These are phyloP conservation scores for Lenwebbia sp. DNA, from an alignment of 345 rosid species.

Conservation along the genomic window DNA sequence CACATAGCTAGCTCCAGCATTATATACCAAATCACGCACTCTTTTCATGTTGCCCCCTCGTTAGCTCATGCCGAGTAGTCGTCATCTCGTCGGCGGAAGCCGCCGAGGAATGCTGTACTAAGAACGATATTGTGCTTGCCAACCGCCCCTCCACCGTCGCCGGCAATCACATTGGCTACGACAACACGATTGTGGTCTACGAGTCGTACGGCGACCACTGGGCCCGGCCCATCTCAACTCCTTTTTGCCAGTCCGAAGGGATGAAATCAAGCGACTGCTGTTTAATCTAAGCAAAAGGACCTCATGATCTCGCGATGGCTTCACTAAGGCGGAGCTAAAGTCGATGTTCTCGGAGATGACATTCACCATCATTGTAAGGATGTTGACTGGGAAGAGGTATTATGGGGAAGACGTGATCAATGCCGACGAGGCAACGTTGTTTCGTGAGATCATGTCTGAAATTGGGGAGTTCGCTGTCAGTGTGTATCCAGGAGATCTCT, in stretches of 20 bases:
- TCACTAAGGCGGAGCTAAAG: too few relatives aligned
- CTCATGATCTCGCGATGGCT: too few relatives aligned
- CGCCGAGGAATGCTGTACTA: conserved; percentile 14
- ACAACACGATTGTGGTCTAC: conserved; percentile 11
- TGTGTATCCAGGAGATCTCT: conserved; percentile 20
- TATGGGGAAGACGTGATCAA: conserved; percentile 13
- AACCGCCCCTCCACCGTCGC: conserved; percentile 4
- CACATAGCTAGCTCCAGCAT: not conserved
- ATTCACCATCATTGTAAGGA: conserved; percentile 1
- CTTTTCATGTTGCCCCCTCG: not conserved
- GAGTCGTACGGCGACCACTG: conserved; percentile 33
- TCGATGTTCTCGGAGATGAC: conserved; percentile 3
- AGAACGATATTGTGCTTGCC: not conserved
- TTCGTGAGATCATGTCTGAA: conserved; percentile 14
- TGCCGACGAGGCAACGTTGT: conserved; percentile 12
- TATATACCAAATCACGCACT: not conserved
- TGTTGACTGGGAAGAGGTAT: not conserved
- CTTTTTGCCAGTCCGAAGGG: too few relatives aligned
- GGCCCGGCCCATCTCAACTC: conserved; percentile 14
- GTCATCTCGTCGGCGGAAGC: too few relatives aligned
- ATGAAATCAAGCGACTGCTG: too few relatives aligned
- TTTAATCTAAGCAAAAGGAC: too few relatives aligned
- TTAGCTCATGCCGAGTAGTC: not conserved
- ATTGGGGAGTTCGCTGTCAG: conserved; percentile 5
- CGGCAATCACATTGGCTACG: conserved; percentile 6